Conservation (phyloP, 1,284 basidiomycete species). For the Tylopilus sp. region DNA sequence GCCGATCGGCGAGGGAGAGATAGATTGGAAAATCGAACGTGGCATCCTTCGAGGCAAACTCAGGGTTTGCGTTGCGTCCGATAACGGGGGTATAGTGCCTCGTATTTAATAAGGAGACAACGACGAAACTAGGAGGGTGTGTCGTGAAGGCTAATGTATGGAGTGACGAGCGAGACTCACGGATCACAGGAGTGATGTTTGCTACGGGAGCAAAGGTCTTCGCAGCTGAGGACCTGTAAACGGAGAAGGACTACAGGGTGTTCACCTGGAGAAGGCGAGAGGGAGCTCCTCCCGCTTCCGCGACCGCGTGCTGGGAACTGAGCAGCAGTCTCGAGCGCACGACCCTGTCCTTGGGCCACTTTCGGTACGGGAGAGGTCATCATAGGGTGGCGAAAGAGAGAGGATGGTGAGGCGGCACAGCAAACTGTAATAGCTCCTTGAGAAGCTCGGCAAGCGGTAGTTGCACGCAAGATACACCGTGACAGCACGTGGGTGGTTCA, state of each 20-base stretch:
- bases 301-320: slow-evolving; percentile 40
- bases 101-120: slow-evolving; percentile 61
- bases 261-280: slow-evolving; percentile 58
- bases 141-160: slow-evolving; percentile 2
- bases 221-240: slow-evolving; percentile 64
- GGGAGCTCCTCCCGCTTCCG: slow-evolving; percentile 38
- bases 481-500: too few species aligned
- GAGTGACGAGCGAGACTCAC: slow-evolving; percentile 41
- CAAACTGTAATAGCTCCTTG: slow-evolving; percentile 17
- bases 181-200: slow-evolving; percentile 69
- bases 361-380: slow-evolving; percentile 37
- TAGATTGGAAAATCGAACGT: slow-evolving; percentile 87
- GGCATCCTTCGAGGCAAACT: slow-evolving; percentile 66
- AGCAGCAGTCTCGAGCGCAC: slow-evolving; percentile 47
- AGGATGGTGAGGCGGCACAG: slow-evolving; percentile 11
- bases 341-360: slow-evolving; percentile 45
- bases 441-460: slow-evolving; percentile 3
- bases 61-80: slow-evolving; percentile 76
- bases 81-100: slow-evolving; percentile 78
- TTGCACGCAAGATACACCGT: too few species aligned
- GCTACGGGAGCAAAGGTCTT: slow-evolving; percentile 58
- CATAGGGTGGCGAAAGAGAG: background rate
- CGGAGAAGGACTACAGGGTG: slow-evolving; percentile 60
- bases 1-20: slow-evolving; percentile 65
- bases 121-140: slow-evolving; percentile 58